phyloP scores from a whole-genome alignment of 2,329 filamentous ascomycete species.

The Sporothrix inflata region DNA sequence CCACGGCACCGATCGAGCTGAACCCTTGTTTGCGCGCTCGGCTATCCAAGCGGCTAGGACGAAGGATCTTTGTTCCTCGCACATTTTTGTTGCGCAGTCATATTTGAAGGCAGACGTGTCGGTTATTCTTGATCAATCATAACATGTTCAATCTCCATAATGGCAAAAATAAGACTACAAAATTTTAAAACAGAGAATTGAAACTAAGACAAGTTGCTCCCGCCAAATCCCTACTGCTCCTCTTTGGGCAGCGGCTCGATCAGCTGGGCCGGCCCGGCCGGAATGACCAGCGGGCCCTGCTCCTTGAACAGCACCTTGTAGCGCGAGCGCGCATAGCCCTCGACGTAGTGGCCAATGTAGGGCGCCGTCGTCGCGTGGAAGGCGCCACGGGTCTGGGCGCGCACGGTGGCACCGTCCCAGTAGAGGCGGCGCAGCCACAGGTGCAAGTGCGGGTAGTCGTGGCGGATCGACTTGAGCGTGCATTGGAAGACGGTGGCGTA shows the following conservation, averaged over 20 bases:
- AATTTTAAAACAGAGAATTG: too few species aligned
- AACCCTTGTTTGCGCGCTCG: not conserved
- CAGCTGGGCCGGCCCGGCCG: slow-evolving; percentile 21
- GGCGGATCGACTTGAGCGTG: slow-evolving; percentile 65
- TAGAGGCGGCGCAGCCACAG: slow-evolving; percentile 72
- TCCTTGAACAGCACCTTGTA: slow-evolving; percentile 24
- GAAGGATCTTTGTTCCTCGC: too few species aligned
- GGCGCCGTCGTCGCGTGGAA: slow-evolving; percentile 21
- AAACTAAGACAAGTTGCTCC: too few species aligned
- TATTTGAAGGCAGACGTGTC: too few species aligned
- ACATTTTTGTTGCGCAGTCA: too few species aligned
- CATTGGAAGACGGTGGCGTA: slow-evolving; percentile 70
- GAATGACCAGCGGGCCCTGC: slow-evolving; percentile 16
- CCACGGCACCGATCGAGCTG: not conserved
- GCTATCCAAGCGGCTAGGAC: not conserved
- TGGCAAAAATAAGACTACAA: too few species aligned
- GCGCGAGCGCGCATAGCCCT: slow-evolving; percentile 25
- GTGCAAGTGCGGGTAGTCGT: slow-evolving; percentile 70
- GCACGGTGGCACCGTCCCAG: slow-evolving; percentile 22
- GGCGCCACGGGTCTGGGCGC: slow-evolving; percentile 20
- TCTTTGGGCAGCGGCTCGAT: slow-evolving; percentile 24
- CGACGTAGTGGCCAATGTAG: slow-evolving; percentile 21
- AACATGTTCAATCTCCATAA: too few species aligned
- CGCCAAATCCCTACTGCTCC: not conserved
- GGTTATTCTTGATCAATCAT: not conserved